phyloP scores from a whole-genome alignment of 2,329 filamentous ascomycete genomes.

The Fusarium falciforme region DNA sequence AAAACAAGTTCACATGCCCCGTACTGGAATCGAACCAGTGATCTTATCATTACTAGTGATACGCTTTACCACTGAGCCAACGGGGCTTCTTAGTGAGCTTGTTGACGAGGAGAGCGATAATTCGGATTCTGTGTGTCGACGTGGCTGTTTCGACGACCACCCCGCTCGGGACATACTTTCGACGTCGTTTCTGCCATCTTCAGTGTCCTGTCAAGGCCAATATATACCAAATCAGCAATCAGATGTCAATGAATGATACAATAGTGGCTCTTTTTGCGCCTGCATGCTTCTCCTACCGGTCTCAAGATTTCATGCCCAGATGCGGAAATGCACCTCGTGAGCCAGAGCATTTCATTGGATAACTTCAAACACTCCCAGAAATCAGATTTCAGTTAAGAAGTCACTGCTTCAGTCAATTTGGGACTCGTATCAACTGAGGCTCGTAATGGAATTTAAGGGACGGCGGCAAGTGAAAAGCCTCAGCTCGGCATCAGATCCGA shows the following conservation, averaged over 20 bases:
- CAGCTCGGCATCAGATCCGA: background rate
- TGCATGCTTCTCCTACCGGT: background rate
- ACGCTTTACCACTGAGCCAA: slow-evolving; percentile 39
- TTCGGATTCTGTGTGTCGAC: background rate
- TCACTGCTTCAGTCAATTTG: background rate
- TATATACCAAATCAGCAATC: background rate
- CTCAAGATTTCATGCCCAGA: background rate
- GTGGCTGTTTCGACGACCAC: background rate
- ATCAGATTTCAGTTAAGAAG: background rate
- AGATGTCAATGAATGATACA: background rate
- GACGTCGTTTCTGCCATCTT: background rate
- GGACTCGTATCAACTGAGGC: no score
- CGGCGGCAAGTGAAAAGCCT: background rate
- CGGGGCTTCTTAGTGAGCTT: slow-evolving; percentile 28
- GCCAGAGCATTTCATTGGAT: background rate
- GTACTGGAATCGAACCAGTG: slow-evolving; percentile 38
- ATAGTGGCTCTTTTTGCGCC: background rate
- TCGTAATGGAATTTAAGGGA: background rate
- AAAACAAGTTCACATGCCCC: slow-evolving; percentile 16
- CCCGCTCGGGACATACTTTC: no score
- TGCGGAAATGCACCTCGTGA: background rate
- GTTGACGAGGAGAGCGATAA: fast-evolving
- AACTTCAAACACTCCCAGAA: background rate
- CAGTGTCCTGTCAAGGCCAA: background rate
- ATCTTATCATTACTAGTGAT: slow-evolving; percentile 40